A percentile compares a stretch with the other conserved stretches of the same genome.
Evolutionary conservation across 2,329 filamentous ascomycete genomes (phyloP).

Genomic region (Fusarium sublunatum): DNA sequence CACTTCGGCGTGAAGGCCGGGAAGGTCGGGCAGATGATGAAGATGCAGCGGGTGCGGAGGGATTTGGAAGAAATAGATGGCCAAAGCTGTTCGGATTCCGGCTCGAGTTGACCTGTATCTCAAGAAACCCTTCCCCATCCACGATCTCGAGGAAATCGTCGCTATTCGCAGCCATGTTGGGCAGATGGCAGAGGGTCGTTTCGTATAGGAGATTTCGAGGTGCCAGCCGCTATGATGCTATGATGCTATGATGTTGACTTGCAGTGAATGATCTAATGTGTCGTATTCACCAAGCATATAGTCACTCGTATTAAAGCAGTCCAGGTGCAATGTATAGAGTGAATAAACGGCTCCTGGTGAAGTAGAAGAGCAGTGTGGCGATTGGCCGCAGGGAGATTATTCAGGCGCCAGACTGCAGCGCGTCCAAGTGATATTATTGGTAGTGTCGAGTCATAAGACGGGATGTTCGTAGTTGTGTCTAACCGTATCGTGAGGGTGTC

Average conservation of each 20-base stretch:
- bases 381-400: slow-evolving; percentile 20
- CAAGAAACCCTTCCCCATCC: slow-evolving; percentile 35
- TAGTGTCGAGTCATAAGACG: slow-evolving; percentile 1
- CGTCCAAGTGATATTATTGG: slow-evolving; percentile 11
- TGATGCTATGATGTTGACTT: not conserved
- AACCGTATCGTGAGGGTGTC: slow-evolving; percentile 1
- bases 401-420: slow-evolving; percentile 8
- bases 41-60: slow-evolving; percentile 25
- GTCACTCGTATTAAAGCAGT: slow-evolving; percentile 1
- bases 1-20: slow-evolving; percentile 13
- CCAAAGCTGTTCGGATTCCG: slow-evolving; percentile 1
- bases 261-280: not conserved
- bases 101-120: slow-evolving; percentile 18
- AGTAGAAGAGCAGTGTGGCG: slow-evolving; percentile 29
- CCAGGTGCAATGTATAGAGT: slow-evolving; percentile 12
- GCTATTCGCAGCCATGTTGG: slow-evolving; percentile 33
- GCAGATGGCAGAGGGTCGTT: not conserved
- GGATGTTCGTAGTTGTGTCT: slow-evolving; percentile 11
- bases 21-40: slow-evolving; percentile 2
- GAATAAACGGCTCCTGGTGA: slow-evolving; percentile 4
- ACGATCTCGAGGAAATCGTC: slow-evolving; percentile 39
- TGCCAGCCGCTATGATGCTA: not conserved
- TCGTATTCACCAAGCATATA: slow-evolving; percentile 21
- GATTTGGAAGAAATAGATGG: slow-evolving; percentile 36
- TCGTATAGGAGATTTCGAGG: slow-evolving; percentile 1